Base-by-base conservation (phyloP, 805 yeast genomes). In the Starmerella geochares region DNA sequence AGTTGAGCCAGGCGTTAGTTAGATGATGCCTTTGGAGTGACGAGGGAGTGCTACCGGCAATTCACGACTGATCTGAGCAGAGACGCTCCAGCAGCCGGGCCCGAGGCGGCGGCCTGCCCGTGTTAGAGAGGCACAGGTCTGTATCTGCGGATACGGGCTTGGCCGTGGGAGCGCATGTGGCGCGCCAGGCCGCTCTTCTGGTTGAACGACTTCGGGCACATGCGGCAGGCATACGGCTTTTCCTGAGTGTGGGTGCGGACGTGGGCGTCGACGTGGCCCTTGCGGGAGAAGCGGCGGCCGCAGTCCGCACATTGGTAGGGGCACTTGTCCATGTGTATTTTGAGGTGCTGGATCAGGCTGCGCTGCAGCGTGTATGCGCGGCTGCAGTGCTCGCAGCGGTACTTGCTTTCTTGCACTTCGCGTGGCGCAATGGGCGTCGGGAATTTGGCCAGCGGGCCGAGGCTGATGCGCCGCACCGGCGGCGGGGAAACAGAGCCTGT, bases 331-430 rank as follows among this genome's bases (percentile, higher is more conserved):
- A 23, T 21, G 29, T 37, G 41, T 10, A 37, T 23, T 14, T 37
- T 37, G 41, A 37, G 41, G 29, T 37, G 41, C 29, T 37, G 41
- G 21, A 37, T 37, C 9, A 37, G 41, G 29, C 41, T 37, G 41
- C 41, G 41, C 29, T 37, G 41, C 29, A 37, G 41, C 20, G 29
- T 23, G 19, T 37, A 37, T 10, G 20, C 17, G 29, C 41, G 28
- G 21, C 9, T 7, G 19, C 41, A 37, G 29, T 37, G 41, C 28
- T 21, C 29, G 41, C 41, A 37, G 14, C 19, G 7, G 29, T 23
- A 23, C 29, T 23, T 14, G 29, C 19, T 29, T 13, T 21, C 29
- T 6, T 4, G n/a, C 32, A 4, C n/a, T n/a, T 28, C 32, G 32
- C 28, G 9, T 10, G 28, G 28, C 28, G 10, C n/a, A n/a, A n/a